These are phyloP conservation scores for Dictyophora rubrovolvata DNA, from an alignment of 768 basidiomycete species.

Conservation along the genomic window DNA sequence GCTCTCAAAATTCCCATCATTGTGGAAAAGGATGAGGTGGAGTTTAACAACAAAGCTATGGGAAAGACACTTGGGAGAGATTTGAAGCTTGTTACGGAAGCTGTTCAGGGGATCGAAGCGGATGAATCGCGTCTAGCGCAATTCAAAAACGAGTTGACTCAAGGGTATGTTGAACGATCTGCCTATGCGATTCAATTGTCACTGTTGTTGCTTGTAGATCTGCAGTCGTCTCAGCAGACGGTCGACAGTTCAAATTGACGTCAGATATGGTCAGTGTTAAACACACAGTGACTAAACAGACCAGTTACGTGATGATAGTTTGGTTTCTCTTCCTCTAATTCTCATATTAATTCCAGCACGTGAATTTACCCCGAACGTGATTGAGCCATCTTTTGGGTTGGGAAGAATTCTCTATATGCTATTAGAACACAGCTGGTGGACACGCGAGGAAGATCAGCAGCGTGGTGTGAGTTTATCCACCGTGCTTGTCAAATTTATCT, in stretches of 20 bases:
- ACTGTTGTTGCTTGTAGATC: conserved; percentile 27
- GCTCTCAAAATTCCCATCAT: conserved; percentile 78
- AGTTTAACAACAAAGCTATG: conserved; percentile 79
- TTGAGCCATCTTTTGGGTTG: conserved; percentile 96
- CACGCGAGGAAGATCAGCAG: conserved; percentile 81
- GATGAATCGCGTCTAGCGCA: conserved; percentile 53
- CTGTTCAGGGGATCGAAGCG: conserved; percentile 45
- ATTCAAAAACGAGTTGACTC: conserved; percentile 60
- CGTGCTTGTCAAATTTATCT: conserved; percentile 4
- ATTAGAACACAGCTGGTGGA: conserved; percentile 95
- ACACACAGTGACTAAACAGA: conserved; percentile 78
- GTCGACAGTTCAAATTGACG: conserved; percentile 59
- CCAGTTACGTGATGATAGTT: conserved; percentile 31
- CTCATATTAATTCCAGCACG: conserved; percentile 47
- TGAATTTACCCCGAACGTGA: conserved; percentile 95
- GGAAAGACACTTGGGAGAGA: conserved; percentile 88
- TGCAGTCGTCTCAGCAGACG: conserved; percentile 49
- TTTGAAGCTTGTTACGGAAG: conserved; percentile 51
- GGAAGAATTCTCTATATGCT: conserved; percentile 91
- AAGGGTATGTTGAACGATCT: conserved; percentile 46
- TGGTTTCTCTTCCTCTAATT: not conserved
- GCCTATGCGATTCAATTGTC: not conserved
- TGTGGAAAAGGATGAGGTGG: conserved; percentile 66
- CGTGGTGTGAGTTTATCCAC: conserved; percentile 55
- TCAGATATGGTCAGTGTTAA: conserved; percentile 69